Base-by-base conservation (phyloP, 768 basidiomycete genomes). In the Boletellus ananiceps region DNA sequence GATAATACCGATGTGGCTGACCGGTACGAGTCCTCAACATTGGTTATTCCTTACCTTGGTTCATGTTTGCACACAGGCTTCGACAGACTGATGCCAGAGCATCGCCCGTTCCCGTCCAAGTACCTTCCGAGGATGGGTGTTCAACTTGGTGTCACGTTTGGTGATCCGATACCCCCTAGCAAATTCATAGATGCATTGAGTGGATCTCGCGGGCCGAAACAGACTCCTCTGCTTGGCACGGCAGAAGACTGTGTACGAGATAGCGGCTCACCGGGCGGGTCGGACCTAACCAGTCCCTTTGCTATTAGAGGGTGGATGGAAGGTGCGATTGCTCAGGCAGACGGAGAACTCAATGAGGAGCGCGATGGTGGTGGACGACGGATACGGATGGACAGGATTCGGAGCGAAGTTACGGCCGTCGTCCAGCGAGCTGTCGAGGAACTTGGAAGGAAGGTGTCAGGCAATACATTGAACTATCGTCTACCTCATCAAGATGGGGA, bases 1-100 rank as follows among this genome's bases (percentile, higher is more conserved):
- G 18, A 81, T 96, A 50, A 84, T 98, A 54, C 94, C 94, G 2
- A 88, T 96, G 78, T 98, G 92, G 92, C 72, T 97, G 12, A 85
- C 87, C n/a, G 84, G 86, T 78, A 44, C n/a, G 71, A 50, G 38
- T 39, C 9, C 25, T 27, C 8, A 14, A 32, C 32, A 8, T 18
- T 15, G 2, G 13, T 5, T 23, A n/a, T 18, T 37, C 4, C 33
- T 38, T 9, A 5, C 19, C 29, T 42, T 38, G 43, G 3, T 44
- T 11, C 14, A 34, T 32, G 18, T 12, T 27, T 12, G 33, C 38
- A 9, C 35, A 46, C 55, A 85, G 84, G 84, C 4, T 96, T 94
- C 56, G 89, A 98, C 60, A 74, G 81, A 54, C 72, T 96, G 15
- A 94, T 98, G 93, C 89, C 91, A 37, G 93, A 92, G 67, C 81